A percentile compares a stretch with the other conserved stretches of the same genome.
phyloP scores from a whole-genome alignment of 2,329 filamentous ascomycete genomes.

The Thelonectria olida region DNA sequence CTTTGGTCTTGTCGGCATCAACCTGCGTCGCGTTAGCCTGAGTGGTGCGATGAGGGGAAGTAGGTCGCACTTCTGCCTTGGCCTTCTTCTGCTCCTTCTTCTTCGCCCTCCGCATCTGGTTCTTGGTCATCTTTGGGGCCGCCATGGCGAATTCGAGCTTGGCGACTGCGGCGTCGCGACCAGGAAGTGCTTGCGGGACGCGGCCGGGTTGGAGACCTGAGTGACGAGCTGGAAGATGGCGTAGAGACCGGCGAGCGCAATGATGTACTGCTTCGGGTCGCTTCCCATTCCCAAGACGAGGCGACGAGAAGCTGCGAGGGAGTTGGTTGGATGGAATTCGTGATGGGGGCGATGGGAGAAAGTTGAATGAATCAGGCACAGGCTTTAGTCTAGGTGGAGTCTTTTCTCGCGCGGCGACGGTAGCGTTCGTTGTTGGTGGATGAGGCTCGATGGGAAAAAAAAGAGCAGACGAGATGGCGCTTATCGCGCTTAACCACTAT shows the following conservation, averaged over 20 bases:
- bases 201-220: conserved; percentile 44
- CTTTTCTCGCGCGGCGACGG: conserved; percentile 14
- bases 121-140: conserved; percentile 84
- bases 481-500: conserved; percentile 13
- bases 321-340: neutral
- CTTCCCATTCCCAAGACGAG: conserved; percentile 44
- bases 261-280: conserved; percentile 50
- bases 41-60: neutral
- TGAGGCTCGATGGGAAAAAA: neutral
- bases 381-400: conserved; percentile 23
- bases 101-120: conserved; percentile 90
- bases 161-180: conserved; percentile 39
- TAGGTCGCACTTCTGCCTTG: conserved; percentile 59
- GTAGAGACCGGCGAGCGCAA: conserved; percentile 47
- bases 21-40: conserved; percentile 34
- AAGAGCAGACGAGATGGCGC: conserved; percentile 1
- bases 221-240: conserved; percentile 49
- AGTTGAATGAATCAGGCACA: conserved; percentile 13
- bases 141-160: conserved; percentile 60
- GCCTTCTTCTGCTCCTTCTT: conserved; percentile 91
- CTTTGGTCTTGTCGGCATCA: conserved; percentile 27
- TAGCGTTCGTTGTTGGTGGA: neutral
- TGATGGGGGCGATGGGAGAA: conserved; percentile 14
- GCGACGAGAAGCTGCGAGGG: conserved; percentile 13
- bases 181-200: conserved; percentile 38